Percentiles rank a stretch among this genome's conserved stretches.
Conservation (phyloP, 2,329 filamentous ascomycete species). For the Ophiocordyceps unilateralis region DNA sequence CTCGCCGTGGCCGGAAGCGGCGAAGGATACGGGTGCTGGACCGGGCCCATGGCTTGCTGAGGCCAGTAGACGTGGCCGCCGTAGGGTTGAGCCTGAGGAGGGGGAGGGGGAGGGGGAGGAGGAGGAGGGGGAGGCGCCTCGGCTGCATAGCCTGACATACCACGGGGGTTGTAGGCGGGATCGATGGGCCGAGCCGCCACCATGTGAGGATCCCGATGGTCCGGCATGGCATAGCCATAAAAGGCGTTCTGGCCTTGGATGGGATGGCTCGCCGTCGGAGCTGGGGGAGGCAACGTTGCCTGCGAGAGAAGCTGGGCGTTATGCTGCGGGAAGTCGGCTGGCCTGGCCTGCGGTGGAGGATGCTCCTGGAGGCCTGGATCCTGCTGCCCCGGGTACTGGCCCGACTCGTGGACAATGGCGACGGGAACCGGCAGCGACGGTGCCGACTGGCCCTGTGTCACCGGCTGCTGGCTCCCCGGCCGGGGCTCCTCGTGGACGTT, state of each 20-base stretch:
- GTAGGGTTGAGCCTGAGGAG: slow-evolving; percentile 5
- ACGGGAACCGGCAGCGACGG: not conserved
- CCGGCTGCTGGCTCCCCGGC: slow-evolving; percentile 2
- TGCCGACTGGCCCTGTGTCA: not conserved
- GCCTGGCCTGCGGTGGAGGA: slow-evolving; percentile 3
- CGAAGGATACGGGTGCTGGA: slow-evolving; percentile 11
- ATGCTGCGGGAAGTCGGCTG: slow-evolving; percentile 9
- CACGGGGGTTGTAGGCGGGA: slow-evolving; percentile 13
- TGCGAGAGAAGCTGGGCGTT: slow-evolving; percentile 5
- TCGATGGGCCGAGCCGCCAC: slow-evolving; percentile 14
- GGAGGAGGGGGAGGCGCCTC: slow-evolving; percentile 7
- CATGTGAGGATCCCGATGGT: slow-evolving; percentile 13
- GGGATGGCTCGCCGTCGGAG: not conserved
- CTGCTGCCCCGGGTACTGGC: not conserved
- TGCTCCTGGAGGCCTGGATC: not conserved
- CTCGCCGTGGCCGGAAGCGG: slow-evolving; percentile 7
- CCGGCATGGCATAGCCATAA: slow-evolving; percentile 13
- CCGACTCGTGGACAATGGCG: not conserved
- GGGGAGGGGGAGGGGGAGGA: not conserved
- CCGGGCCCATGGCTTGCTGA: slow-evolving; percentile 6
- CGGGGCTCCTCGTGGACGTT: too few species aligned
- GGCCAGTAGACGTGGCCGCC: slow-evolving; percentile 16
- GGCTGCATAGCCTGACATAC: slow-evolving; percentile 13
- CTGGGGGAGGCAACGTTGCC: slow-evolving; percentile 6
- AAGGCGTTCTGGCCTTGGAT: slow-evolving; percentile 9